phyloP scores from a whole-genome alignment of 306 rosid species.

The Elaeagnus macrophylla region DNA sequence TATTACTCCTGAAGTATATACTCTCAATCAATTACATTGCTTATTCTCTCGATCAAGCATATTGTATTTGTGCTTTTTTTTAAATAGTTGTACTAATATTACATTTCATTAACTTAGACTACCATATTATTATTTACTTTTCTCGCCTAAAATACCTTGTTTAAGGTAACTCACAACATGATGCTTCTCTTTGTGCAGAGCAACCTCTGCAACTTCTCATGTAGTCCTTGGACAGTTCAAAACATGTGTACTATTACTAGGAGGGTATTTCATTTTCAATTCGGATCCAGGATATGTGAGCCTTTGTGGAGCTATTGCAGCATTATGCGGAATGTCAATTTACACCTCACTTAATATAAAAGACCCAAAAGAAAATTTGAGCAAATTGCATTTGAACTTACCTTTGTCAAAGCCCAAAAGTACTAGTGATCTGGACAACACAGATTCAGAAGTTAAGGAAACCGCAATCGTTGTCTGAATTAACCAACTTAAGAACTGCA shows the following conservation, averaged over 20 bases:
- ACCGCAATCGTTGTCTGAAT: conserved; percentile 19
- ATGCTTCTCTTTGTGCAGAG: conserved; percentile 41
- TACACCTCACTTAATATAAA: conserved; percentile 37
- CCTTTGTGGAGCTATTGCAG: conserved; percentile 39
- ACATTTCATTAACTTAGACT: background rate
- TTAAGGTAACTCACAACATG: conserved; percentile 12
- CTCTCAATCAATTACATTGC: no score
- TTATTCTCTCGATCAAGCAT: no score
- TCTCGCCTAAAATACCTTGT: background rate
- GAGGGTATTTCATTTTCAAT: conserved; percentile 36
- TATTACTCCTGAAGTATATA: no score
- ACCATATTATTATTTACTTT: background rate
- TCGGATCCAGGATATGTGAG: conserved; percentile 46
- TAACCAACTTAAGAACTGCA: background rate
- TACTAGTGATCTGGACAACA: conserved; percentile 1
- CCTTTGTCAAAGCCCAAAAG: conserved; percentile 21
- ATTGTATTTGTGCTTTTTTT: no score
- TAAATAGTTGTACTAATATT: no score
- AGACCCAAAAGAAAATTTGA: conserved; percentile 14
- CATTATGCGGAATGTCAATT: conserved; percentile 44
- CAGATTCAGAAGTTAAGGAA: conserved; percentile 19
- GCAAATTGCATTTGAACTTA: conserved; percentile 16
- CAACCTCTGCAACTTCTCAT: conserved; percentile 90
- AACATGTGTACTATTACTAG: conserved; percentile 67
- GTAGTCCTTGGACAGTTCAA: conserved; percentile 94